Conservation (phyloP, 1,284 basidiomycete genomes). For the Cutaneotrichosporon daszewskae region DNA sequence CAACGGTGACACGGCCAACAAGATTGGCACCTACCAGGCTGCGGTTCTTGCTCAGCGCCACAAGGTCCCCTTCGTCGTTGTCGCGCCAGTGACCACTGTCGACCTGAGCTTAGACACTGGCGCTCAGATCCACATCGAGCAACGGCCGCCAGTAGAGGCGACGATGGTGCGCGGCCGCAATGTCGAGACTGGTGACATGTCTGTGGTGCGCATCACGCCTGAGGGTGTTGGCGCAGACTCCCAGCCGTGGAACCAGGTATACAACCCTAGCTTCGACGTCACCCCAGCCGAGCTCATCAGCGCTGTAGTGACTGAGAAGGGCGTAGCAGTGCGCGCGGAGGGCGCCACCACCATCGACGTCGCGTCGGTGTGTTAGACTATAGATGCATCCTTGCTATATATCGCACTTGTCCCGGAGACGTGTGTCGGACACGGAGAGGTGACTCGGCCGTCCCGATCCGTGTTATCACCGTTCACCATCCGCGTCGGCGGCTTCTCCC, state of each 20-base stretch:
- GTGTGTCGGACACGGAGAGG: too few species aligned
- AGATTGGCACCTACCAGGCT: constrained; percentile 88
- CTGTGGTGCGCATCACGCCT: constrained; percentile 46
- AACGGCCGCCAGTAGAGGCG: constrained; percentile 76
- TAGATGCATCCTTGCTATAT: too few species aligned
- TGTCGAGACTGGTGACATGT: constrained; percentile 37
- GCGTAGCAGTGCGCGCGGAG: constrained; percentile 59
- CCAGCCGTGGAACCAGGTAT: constrained; percentile 53
- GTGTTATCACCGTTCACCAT: too few species aligned
- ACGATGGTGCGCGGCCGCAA: constrained; percentile 69
- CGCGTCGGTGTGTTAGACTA: constrained; percentile 27
- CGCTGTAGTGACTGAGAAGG: constrained; percentile 79
- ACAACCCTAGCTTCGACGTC: constrained; percentile 91
- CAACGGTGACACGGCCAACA: constrained; percentile 93
- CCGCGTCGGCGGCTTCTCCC: too few species aligned
- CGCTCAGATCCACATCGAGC: constrained; percentile 82
- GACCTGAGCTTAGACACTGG: constrained; percentile 73
- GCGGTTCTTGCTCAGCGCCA: constrained; percentile 79
- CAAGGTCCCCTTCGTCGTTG: constrained; percentile 79
- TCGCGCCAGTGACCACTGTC: constrained; percentile 81
- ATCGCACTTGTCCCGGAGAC: too few species aligned
- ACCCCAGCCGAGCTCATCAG: constrained; percentile 69
- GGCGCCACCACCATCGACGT: constrained; percentile 44
- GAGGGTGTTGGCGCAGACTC: constrained; percentile 42
- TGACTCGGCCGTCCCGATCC: too few species aligned